These are phyloP conservation scores for Dichotomopilus funicola DNA, from an alignment of 2,329 filamentous ascomycete species.

Conservation along the genomic window DNA sequence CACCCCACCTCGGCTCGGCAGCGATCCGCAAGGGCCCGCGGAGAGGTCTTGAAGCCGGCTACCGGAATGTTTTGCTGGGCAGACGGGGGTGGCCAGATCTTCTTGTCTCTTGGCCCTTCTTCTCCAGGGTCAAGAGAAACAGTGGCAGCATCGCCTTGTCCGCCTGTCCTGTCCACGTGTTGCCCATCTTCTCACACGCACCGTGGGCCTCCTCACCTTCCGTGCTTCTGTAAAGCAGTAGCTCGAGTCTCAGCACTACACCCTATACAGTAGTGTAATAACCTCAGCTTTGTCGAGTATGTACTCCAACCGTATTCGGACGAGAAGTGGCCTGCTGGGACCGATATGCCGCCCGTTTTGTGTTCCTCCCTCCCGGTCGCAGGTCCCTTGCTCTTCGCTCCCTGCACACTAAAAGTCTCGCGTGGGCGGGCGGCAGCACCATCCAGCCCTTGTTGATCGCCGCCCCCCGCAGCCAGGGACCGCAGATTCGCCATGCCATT, in stretches of 20 bases:
- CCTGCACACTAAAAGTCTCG: not conserved
- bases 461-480: constrained; percentile 8
- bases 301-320: not conserved
- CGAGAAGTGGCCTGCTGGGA: too few relatives aligned
- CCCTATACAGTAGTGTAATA: not conserved
- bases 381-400: not conserved
- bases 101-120: too few relatives aligned
- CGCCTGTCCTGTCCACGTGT: not conserved
- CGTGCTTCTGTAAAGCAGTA: too few relatives aligned
- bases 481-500: not conserved
- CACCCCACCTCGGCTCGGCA: not conserved
- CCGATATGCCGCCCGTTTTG: too few relatives aligned
- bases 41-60: not conserved
- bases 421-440: constrained; percentile 2
- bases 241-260: too few relatives aligned
- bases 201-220: too few relatives aligned
- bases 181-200: not conserved
- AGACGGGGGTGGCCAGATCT: not conserved
- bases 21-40: not conserved
- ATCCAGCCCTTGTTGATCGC: constrained; percentile 8
- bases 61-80: not conserved
- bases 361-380: too few relatives aligned
- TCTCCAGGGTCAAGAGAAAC: not conserved
- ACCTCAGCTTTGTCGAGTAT: not conserved
- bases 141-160: not conserved